phyloP scores from a whole-genome alignment of 2,329 filamentous ascomycete species.

The Escovopsis sp. region DNA sequence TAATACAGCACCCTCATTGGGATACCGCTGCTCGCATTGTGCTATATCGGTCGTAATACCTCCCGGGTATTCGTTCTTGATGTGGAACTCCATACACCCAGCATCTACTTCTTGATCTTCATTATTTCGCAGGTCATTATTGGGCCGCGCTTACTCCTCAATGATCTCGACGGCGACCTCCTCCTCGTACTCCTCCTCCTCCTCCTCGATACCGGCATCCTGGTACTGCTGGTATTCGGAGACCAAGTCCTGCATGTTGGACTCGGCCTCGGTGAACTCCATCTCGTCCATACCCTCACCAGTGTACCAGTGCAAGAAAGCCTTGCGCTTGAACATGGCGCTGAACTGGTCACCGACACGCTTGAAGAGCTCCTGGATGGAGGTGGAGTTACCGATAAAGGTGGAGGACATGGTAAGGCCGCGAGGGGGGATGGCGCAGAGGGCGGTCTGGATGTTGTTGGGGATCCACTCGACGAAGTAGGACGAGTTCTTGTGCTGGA shows the following conservation, averaged over 20 bases:
- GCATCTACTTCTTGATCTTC: neutral
- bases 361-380: conserved; percentile 99
- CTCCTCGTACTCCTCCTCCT: conserved; percentile 90
- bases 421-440: conserved; percentile 95
- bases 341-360: conserved; percentile 99
- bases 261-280: conserved; percentile 99
- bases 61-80: neutral
- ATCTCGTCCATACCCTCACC: conserved; percentile 99
- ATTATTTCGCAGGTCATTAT: neutral
- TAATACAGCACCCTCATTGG: neutral
- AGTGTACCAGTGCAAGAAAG: conserved; percentile 99
- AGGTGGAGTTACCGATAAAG: conserved; percentile 98
- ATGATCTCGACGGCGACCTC: conserved; percentile 41
- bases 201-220: conserved; percentile 93
- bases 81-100: neutral
- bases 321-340: conserved; percentile 99
- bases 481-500: conserved; percentile 98
- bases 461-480: conserved; percentile 99
- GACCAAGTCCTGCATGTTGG: conserved; percentile 99
- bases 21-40: neutral
- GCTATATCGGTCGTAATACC: neutral
- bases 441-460: conserved; percentile 99
- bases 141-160: conserved; percentile 3
- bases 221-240: conserved; percentile 99
- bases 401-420: conserved; percentile 99